Evolutionary conservation across 495 filamentous ascomycete species (phyloP).

Genomic region (Podospora australis): DNA sequence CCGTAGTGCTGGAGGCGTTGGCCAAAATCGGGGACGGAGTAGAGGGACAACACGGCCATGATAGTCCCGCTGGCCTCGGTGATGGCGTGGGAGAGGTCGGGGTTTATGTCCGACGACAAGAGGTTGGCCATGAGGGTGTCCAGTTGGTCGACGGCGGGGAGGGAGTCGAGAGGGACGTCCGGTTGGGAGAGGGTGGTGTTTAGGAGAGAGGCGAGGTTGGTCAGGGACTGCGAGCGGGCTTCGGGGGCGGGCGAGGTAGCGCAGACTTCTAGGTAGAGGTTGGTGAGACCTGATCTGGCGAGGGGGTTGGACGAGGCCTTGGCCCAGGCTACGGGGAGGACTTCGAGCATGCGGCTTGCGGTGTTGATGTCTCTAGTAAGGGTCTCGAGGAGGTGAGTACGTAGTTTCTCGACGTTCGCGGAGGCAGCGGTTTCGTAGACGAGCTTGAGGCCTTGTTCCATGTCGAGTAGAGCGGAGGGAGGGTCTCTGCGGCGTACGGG

Average conservation of each 20-base stretch:
- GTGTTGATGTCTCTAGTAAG: conserved; percentile 24
- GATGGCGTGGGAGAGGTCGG: conserved; percentile 37
- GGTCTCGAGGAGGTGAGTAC: conserved; percentile 8
- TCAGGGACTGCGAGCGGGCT: conserved; percentile 29
- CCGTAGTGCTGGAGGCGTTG: conserved; percentile 34
- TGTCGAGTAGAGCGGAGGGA: conserved; percentile 21
- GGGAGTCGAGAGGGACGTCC: background rate
- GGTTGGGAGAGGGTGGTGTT: conserved; percentile 20
- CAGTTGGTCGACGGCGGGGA: conserved; percentile 20
- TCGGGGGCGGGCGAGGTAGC: conserved; percentile 24
- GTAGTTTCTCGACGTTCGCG: conserved; percentile 11
- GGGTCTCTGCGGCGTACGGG: background rate
- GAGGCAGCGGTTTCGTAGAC: conserved; percentile 16
- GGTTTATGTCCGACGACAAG: conserved; percentile 31
- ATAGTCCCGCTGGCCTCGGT: conserved; percentile 39
- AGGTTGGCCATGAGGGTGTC: conserved; percentile 26
- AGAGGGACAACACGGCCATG: conserved; percentile 25
- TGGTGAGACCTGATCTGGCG: conserved; percentile 14
- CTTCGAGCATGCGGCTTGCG: conserved; percentile 23
- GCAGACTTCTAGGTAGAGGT: conserved; percentile 22
- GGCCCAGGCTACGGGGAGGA: conserved; percentile 23
- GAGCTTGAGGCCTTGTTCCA: conserved; percentile 10
- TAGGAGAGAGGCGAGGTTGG: conserved; percentile 31
- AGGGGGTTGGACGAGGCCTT: background rate
- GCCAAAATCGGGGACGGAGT: conserved; percentile 10